Base-by-base conservation (phyloP, 2,329 filamentous ascomycete genomes). In the Coniochaeta sp. region DNA sequence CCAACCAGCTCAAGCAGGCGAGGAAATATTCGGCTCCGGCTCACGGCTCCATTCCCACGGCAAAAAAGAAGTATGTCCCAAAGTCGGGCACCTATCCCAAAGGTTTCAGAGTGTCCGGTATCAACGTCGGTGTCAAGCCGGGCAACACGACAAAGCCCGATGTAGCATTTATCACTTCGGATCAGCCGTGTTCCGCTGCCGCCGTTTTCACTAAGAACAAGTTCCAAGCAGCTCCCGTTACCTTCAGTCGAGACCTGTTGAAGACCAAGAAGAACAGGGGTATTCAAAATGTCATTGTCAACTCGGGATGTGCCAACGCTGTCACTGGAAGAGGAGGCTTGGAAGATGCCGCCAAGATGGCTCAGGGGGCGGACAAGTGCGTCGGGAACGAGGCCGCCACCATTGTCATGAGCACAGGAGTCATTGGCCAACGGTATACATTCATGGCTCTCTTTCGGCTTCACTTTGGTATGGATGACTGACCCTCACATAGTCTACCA, bases 191-290 rank as follows among this genome's bases (percentile, higher is more conserved):
- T 68, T 80, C 89, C 6, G 91, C 87, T 9, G 90, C 91, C 0
- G 94, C 91, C 6, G 91, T 97, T 45, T 96, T 97, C 73, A 99
- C 94, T 51, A 95, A 91, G 70, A 99, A 99, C 75, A 91, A 92
- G 69, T 99, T 99, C 73, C 91, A 96, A 71, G 94, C 94, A 16
- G 94, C 94, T 10, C 94, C 94, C 5, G 92, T 99, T 42, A 90
- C 89, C 27, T 87, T 95, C 55, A 92, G 87, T 68, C 79, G 84
- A 57, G 77, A 86, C 52, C 81, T 91, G 54, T 72, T 96, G 31
- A 76, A 83, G 65, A 76, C 75, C 57, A 81, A 82, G 59, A 73
- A 77, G 47, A 87, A 89, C 53, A 68, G 78, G 12, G 89, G 87
- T 1, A 79, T 97, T 52, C 80, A 86, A 55, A 87, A 87, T 50